A percentile compares a stretch with the other conserved stretches of the same genome.
phyloP scores from a whole-genome alignment of 164 flowering plant genomes.

The Amborella trichopoda region DNA sequence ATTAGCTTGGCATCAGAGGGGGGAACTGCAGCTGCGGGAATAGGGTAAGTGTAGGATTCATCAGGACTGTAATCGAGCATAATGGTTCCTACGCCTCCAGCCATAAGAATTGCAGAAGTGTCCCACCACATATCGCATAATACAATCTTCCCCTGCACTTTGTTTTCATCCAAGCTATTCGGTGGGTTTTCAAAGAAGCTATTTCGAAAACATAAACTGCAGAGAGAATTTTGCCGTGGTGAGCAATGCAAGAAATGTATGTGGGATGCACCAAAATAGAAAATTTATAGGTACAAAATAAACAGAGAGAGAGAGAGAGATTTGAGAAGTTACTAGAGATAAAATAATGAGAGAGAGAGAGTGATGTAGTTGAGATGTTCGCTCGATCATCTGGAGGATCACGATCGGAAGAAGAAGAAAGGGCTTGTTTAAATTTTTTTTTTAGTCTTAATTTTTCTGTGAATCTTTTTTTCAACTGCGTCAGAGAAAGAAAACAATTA shows the following conservation, averaged over 20 bases:
- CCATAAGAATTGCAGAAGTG: conserved; percentile 1
- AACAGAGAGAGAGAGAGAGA: neutral
- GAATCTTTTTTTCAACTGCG: too few species aligned
- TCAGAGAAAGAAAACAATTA: too few species aligned
- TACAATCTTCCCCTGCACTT: conserved; percentile 40
- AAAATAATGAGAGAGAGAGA: too few species aligned
- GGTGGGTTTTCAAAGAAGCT: too few species aligned
- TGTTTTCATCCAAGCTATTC: conserved; percentile 16
- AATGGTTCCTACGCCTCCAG: conserved; percentile 34
- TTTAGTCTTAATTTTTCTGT: too few species aligned
- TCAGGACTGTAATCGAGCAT: conserved; percentile 18
- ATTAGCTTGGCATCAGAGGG: conserved; percentile 12
- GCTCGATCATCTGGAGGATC: too few species aligned
- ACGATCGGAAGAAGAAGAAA: too few species aligned
- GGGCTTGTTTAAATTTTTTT: neutral
- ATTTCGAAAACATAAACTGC: too few species aligned
- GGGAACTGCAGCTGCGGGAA: conserved; percentile 23
- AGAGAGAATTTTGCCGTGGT: neutral
- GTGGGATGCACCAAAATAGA: neutral
- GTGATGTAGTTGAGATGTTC: too few species aligned
- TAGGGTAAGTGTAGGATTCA: conserved; percentile 17
- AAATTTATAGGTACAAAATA: neutral
- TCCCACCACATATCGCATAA: conserved; percentile 21
- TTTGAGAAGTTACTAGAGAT: neutral
- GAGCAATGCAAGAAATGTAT: neutral